Evolutionary conservation across 2,329 filamentous ascomycete species (phyloP).

Genomic region (Fusarium tanahbumbuense): DNA sequence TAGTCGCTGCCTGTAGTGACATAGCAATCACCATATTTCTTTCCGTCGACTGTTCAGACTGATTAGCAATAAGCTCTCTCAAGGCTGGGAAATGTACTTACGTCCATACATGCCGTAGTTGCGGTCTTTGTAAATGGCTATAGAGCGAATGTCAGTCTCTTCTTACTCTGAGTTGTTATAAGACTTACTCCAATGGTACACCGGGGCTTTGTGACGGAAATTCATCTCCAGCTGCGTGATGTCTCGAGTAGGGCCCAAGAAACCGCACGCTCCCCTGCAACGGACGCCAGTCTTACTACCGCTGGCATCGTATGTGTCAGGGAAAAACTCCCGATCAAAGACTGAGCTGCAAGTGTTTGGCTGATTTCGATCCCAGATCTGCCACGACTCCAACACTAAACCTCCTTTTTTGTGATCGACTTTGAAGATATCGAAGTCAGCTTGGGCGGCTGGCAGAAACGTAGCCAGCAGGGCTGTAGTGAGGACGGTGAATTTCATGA

Average conservation of each 20-base stretch:
- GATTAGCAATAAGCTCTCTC: not conserved
- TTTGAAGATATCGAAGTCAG: not conserved
- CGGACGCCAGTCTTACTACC: not conserved
- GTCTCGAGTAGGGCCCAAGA: not conserved
- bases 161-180: not conserved
- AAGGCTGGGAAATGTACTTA: not conserved
- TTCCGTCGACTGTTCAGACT: not conserved
- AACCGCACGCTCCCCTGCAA: not conserved
- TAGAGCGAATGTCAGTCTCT: not conserved
- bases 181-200: not conserved
- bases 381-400: not conserved
- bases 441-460: not conserved
- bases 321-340: not conserved
- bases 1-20: not conserved
- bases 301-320: not conserved
- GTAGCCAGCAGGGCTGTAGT: not conserved
- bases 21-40: not conserved
- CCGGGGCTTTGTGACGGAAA: not conserved
- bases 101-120: conserved; percentile 1
- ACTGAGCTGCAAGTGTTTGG: not conserved
- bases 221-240: not conserved
- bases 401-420: not conserved
- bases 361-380: not conserved
- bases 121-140: not conserved
- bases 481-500: not conserved